phyloP scores from a whole-genome alignment of 495 filamentous ascomycete genomes.

The Aspergillus cavernicola region DNA sequence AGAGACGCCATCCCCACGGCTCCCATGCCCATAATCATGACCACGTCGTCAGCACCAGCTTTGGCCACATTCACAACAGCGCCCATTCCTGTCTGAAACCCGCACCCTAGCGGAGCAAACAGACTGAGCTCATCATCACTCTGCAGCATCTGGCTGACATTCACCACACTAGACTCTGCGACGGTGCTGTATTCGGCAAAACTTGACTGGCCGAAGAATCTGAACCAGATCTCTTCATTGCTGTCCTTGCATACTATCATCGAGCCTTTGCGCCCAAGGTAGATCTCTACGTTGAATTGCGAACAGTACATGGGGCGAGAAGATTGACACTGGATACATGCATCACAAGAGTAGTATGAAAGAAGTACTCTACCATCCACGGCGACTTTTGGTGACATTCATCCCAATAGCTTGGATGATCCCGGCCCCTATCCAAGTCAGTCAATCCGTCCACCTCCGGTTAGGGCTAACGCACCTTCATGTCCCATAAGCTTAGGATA shows the following conservation, averaged over 20 bases:
- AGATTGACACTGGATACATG: constrained; percentile 23
- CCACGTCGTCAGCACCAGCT: constrained; percentile 15
- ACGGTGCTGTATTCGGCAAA: constrained; percentile 33
- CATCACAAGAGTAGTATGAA: constrained; percentile 36
- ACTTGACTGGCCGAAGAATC: constrained; percentile 41
- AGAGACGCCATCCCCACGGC: constrained; percentile 36
- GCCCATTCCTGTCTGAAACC: constrained; percentile 41
- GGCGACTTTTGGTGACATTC: constrained; percentile 28
- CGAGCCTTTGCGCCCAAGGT: constrained; percentile 18
- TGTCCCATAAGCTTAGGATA: constrained; percentile 26
- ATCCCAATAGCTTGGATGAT: constrained; percentile 37
- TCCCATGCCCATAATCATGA: constrained; percentile 33
- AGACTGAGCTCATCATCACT: constrained; percentile 29
- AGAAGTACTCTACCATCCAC: constrained; percentile 47
- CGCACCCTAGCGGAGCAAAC: constrained; percentile 41
- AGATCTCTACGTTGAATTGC: constrained; percentile 31
- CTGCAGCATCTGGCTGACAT: constrained; percentile 17
- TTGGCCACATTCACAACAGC: constrained; percentile 29
- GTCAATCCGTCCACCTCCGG: neutral
- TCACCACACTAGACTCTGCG: constrained; percentile 20
- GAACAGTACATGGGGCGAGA: constrained; percentile 25
- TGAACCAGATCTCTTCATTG: constrained; percentile 7
- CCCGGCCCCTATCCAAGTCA: constrained; percentile 30
- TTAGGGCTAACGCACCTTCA: constrained; percentile 16
- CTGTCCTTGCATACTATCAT: neutral